Base-by-base conservation (phyloP, 371 early-diverging fungal species). In the Coemansia linderi region DNA sequence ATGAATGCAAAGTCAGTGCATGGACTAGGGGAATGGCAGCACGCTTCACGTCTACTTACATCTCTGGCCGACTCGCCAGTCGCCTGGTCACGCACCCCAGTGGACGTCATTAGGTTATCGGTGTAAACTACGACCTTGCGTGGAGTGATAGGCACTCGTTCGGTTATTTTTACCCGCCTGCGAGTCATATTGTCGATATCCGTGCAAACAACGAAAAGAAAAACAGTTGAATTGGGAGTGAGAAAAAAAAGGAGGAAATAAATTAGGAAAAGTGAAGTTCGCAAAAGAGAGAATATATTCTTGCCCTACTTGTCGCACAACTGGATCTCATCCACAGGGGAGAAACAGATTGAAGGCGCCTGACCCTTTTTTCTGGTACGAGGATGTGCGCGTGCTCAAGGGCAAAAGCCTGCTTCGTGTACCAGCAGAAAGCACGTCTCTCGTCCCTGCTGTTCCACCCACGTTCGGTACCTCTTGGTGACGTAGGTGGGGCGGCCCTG, bases 121-220 rank as follows among this genome's bases (percentile, higher is more conserved):
- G 75, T 74, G 44, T 79, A 79, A 19, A 79, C 72, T 15, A 79
- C 66, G 19, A 79, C 71, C 48, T 79, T 79, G 40, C 79, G 71
- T 41, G 79, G 79, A 24, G 73, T 73, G 37, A 64, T 73, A 17
- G 78, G 78, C 56, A 73, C 73, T 43, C 48, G 52, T 38, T 77
- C 78, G 0, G 73, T 73, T 38, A 77, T 69, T 19, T 66, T 66
- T 61, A 64, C 73, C 41, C 72, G 69, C 64, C 69, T 73, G 57
- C 78, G 78, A 13, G 73, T 56, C 73, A 77, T 73, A 24, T 29
- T 52, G 31, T 6, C 33, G 33, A 33, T 33, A 33, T 33, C 33
- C 5, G 33, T 33, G 33, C 33, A 4, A 33, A 33, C 4, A 33
- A 33, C 6, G 27, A 37, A 63, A 24, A 52, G 36, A 48, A 19